Percentiles rank a stretch among this genome's conserved stretches.
Evolutionary conservation across 352 stramenopile species (phyloP).

Genomic region (Pelagophyceae sp.): DNA sequence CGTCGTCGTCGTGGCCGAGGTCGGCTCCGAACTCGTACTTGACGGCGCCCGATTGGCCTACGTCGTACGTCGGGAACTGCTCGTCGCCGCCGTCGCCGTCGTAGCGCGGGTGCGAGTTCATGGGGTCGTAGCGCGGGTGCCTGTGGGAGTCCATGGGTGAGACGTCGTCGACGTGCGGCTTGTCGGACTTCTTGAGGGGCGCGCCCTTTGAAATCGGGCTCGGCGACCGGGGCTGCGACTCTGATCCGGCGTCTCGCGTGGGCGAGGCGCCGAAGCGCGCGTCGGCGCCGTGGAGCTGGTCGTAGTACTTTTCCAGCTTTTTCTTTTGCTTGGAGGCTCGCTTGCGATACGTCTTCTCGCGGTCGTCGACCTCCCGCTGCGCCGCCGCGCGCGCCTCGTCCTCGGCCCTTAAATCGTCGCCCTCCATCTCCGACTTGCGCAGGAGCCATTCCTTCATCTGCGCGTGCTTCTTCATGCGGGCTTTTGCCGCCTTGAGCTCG

Average conservation of each 20-base stretch:
- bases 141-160: no score
- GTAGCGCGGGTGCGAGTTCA: no score
- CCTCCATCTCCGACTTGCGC: conserved; percentile 15
- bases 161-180: no score
- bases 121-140: no score
- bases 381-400: conserved; percentile 17
- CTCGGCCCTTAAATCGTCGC: conserved; percentile 2
- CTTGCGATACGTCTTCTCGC: conserved; percentile 19
- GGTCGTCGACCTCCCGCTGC: neutral
- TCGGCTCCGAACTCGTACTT: no score
- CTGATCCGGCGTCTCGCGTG: no score
- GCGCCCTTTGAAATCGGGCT: neutral
- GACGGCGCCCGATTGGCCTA: no score
- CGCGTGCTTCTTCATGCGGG: conserved; percentile 69
- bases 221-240: no score
- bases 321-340: conserved; percentile 24
- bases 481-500: conserved; percentile 35
- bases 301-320: conserved; percentile 25
- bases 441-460: conserved; percentile 41
- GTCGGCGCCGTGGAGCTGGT: neutral
- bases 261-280: neutral
- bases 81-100: no score
- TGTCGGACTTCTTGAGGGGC: no score
- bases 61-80: no score
- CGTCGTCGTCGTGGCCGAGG: no score